These are phyloP conservation scores for Termitomyces sp. DNA, from an alignment of 1,284 basidiomycete species.

Conservation along the genomic window DNA sequence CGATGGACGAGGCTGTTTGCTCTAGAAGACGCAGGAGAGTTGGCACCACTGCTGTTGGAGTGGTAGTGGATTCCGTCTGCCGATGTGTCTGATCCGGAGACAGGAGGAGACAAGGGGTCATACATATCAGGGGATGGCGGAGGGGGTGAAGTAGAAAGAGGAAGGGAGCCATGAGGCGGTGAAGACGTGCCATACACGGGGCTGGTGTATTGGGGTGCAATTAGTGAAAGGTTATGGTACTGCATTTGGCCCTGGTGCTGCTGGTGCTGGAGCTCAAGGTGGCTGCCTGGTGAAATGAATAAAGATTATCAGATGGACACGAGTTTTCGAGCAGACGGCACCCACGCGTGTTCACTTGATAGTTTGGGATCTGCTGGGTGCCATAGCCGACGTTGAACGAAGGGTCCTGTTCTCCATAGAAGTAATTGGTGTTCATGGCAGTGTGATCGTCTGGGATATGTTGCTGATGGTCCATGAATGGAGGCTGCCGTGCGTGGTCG, in stretches of 20 bases:
- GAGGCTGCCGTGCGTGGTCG: constrained; percentile 12
- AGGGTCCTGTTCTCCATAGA: constrained; percentile 38
- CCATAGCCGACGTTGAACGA: constrained; percentile 32
- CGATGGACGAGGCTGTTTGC: constrained; percentile 71
- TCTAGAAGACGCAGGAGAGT: constrained; percentile 70
- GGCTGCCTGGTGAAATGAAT: constrained; percentile 46
- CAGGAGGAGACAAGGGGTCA: constrained; percentile 73
- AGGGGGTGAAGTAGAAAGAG: constrained; percentile 49
- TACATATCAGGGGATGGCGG: constrained; percentile 74
- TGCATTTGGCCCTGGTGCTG: constrained; percentile 23
- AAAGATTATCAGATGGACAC: constrained; percentile 55
- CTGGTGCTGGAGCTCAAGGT: constrained; percentile 51
- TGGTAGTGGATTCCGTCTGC: constrained; percentile 72
- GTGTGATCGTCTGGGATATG: constrained; percentile 29
- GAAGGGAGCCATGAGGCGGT: constrained; percentile 42
- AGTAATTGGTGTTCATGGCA: constrained; percentile 29
- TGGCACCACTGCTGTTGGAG: constrained; percentile 71
- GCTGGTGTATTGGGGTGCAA: constrained; percentile 40
- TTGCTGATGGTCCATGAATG: constrained; percentile 35
- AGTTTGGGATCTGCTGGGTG: constrained; percentile 32
- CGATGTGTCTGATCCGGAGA: constrained; percentile 81
- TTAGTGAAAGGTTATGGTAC: constrained; percentile 49
- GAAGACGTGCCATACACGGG: constrained; percentile 36
- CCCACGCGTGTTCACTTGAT: constrained; percentile 49
- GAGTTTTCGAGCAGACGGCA: constrained; percentile 36